phyloP scores from a whole-genome alignment of 139 green algal genomes.

The Astrephomene gubernaculifera region DNA sequence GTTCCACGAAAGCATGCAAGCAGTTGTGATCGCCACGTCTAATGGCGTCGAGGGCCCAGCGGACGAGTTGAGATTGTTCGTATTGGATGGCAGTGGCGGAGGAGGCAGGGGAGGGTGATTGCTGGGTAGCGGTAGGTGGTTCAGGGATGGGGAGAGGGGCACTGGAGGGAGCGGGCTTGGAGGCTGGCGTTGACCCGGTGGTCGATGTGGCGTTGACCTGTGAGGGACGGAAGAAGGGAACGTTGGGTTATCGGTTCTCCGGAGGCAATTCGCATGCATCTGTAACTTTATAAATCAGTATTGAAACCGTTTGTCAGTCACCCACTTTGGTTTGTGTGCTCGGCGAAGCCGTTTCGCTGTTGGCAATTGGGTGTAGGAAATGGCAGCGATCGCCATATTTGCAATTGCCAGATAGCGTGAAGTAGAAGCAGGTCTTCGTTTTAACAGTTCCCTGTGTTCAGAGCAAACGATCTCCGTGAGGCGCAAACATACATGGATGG shows the following conservation, averaged over 20 bases:
- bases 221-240: not conserved
- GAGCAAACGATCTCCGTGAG: not conserved
- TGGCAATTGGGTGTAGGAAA: not conserved
- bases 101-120: not conserved
- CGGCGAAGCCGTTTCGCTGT: not conserved
- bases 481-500: not conserved
- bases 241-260: not conserved
- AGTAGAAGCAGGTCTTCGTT: not conserved
- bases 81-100: not conserved
- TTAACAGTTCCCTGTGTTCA: not conserved
- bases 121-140: not conserved
- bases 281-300: not conserved
- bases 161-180: not conserved
- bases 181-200: not conserved
- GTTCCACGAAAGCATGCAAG: not conserved
- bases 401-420: not conserved
- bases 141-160: not conserved
- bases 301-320: not conserved
- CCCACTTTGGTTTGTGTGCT: not conserved
- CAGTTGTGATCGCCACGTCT: not conserved
- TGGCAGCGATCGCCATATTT: constrained; percentile 1
- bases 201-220: not conserved
- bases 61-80: not conserved
- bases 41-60: not conserved
- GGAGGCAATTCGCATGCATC: not conserved